phyloP scores from a whole-genome alignment of 305 asterid species.

The Solanum hybrid region DNA sequence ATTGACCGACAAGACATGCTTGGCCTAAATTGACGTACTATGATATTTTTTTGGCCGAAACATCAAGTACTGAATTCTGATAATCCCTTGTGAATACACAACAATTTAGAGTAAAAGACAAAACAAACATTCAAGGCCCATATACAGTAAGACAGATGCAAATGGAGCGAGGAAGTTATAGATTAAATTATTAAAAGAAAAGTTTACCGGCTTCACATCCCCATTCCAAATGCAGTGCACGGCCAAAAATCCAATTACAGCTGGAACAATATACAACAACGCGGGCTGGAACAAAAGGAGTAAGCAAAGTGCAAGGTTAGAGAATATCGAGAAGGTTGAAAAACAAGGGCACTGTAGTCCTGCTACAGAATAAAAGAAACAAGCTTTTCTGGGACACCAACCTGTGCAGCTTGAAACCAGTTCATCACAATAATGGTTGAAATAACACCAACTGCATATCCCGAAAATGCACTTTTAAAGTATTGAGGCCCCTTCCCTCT shows the following conservation, averaged over 20 bases:
- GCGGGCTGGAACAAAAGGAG: slow-evolving; percentile 62
- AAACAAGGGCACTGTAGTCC: background rate
- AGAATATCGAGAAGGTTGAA: background rate
- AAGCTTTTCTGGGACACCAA: slow-evolving; percentile 3
- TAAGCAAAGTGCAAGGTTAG: background rate
- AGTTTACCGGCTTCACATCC: slow-evolving; percentile 71
- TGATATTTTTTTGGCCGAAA: background rate
- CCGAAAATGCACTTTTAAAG: slow-evolving; percentile 83
- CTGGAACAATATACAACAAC: slow-evolving; percentile 77
- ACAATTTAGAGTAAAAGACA: background rate
- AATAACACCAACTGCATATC: slow-evolving; percentile 62
- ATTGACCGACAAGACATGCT: background rate
- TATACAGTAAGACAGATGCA: background rate
- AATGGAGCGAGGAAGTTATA: background rate
- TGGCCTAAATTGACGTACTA: background rate
- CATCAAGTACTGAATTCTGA: background rate
- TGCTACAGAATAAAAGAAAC: background rate
- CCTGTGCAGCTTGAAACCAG: slow-evolving; percentile 99
- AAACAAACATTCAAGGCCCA: background rate
- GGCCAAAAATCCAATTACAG: slow-evolving; percentile 82
- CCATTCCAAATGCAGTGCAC: slow-evolving; percentile 81
- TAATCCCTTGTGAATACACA: background rate
- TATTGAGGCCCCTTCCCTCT: slow-evolving; percentile 71
- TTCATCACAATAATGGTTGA: slow-evolving; percentile 87
- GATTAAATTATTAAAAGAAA: background rate